These are phyloP conservation scores for Vanrija sp. DNA, from an alignment of 1,284 basidiomycete genomes.

Conservation along the genomic window DNA sequence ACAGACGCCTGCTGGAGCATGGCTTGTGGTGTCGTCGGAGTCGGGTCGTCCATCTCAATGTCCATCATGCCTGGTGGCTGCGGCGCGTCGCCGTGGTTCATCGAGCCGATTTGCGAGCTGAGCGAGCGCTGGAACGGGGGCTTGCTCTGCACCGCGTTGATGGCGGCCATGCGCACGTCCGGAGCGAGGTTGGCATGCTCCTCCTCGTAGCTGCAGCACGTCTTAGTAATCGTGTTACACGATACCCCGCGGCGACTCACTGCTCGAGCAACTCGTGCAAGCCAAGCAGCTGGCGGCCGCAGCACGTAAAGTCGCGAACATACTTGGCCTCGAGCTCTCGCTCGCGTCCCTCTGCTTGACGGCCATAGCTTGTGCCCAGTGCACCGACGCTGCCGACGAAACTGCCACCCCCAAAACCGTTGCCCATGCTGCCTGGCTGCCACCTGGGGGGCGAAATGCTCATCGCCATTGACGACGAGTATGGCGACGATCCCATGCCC, in stretches of 20 bases:
- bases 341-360: constrained; percentile 38
- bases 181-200: constrained; percentile 47
- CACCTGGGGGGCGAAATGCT: constrained; percentile 44
- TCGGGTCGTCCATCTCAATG: constrained; percentile 46
- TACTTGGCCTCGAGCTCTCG: constrained; percentile 49
- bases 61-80: constrained; percentile 51
- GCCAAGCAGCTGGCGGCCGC: constrained; percentile 46
- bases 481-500: constrained; percentile 20
- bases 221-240: background rate
- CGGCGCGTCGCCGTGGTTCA: constrained; percentile 39
- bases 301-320: constrained; percentile 49
- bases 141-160: constrained; percentile 36
- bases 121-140: constrained; percentile 8
- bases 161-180: constrained; percentile 43
- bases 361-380: constrained; percentile 38
- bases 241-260: constrained; percentile 30
- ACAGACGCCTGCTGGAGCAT: constrained; percentile 15
- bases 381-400: constrained; percentile 39
- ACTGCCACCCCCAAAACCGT: constrained; percentile 21
- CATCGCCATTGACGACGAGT: constrained; percentile 35
- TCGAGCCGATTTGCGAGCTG: background rate
- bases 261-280: constrained; percentile 50
- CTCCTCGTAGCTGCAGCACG: constrained; percentile 44
- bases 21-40: constrained; percentile 13
- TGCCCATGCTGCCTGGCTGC: constrained; percentile 24